Percentiles rank a stretch among this genome's conserved stretches.
These are phyloP conservation scores for Papiliotrema nemorosa DNA, from an alignment of 1,284 basidiomycete species.

Conservation along the genomic window DNA sequence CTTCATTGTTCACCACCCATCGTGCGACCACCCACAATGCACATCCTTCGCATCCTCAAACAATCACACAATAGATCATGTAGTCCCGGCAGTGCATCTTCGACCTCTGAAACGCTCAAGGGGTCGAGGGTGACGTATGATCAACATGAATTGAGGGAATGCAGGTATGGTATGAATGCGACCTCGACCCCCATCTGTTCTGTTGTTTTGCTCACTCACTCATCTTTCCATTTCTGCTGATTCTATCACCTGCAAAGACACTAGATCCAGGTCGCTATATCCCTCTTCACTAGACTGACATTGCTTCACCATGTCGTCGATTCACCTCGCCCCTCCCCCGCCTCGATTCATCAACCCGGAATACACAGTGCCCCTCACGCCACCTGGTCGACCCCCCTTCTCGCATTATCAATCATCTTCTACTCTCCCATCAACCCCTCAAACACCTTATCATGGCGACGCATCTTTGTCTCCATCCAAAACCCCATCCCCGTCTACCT, in stretches of 20 bases:
- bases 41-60: no score
- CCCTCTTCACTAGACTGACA: neutral
- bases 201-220: no score
- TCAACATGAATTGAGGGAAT: no score
- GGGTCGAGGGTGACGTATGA: no score
- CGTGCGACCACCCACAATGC: no score
- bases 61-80: no score
- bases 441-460: constrained; percentile 30
- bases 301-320: neutral
- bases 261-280: neutral
- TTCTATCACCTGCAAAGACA: neutral
- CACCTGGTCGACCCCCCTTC: constrained; percentile 31
- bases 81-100: no score
- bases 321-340: constrained; percentile 17
- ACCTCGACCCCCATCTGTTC: no score
- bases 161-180: no score
- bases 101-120: neutral
- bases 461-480: neutral
- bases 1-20: no score
- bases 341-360: constrained; percentile 20
- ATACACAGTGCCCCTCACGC: constrained; percentile 31
- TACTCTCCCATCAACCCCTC: constrained; percentile 30
- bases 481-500: constrained; percentile 52
- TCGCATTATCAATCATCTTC: constrained; percentile 24
- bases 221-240: no score